Percentiles rank a stretch among this genome's conserved stretches.
Evolutionary conservation across 371 early-diverging fungal species (phyloP).

Genomic region (Haplosporangium sp.): DNA sequence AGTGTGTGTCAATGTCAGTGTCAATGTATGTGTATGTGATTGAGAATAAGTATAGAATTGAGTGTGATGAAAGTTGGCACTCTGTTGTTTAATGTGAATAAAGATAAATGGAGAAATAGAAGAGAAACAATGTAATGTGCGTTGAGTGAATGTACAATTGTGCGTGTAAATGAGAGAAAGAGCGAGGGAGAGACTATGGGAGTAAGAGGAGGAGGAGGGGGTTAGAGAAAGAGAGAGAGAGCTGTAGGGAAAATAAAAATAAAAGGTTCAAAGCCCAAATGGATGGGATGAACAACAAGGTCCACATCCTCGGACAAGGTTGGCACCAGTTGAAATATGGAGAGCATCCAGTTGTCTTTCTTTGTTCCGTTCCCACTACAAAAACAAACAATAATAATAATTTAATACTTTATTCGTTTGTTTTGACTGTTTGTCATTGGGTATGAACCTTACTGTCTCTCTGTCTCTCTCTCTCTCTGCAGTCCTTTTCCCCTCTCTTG

Average conservation of each 20-base stretch:
- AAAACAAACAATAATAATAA: background rate
- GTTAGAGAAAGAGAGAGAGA: slow-evolving; percentile 11
- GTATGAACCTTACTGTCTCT: background rate
- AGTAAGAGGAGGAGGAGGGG: background rate
- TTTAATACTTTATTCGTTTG: background rate
- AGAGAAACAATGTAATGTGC: no score
- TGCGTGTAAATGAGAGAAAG: no score
- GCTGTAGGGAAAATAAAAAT: background rate
- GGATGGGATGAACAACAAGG: background rate
- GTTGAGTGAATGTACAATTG: no score
- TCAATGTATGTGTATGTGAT: no score
- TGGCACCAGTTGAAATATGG: background rate
- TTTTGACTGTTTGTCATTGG: slow-evolving; percentile 1
- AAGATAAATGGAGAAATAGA: no score
- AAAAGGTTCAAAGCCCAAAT: background rate
- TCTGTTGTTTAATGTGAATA: no score
- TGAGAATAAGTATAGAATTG: background rate
- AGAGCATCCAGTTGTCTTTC: background rate
- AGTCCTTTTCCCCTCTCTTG: background rate
- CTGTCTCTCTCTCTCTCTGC: background rate
- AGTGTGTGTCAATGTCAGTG: no score
- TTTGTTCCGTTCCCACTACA: background rate
- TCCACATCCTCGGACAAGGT: background rate
- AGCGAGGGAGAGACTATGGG: no score
- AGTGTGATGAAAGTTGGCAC: no score